Conservation (phyloP, 805 yeast species). For the Saccharomycopsis capsularis region DNA sequence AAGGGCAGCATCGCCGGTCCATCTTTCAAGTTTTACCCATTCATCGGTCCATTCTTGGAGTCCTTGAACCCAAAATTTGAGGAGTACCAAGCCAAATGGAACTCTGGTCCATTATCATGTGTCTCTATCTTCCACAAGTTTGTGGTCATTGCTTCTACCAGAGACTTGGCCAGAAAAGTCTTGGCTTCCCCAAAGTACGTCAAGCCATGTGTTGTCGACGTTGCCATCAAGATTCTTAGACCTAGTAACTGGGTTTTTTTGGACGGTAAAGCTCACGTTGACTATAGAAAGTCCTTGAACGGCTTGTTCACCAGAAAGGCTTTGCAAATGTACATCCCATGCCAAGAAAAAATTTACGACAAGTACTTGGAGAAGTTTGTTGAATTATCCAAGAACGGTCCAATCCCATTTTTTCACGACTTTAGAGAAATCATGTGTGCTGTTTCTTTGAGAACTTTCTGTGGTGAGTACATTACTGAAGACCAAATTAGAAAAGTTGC, state of each 20-base stretch:
- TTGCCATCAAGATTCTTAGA: constrained; percentile 86
- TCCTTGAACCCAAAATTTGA: constrained; percentile 93
- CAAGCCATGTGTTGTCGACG: constrained; percentile 97
- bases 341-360: constrained; percentile 80
- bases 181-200: constrained; percentile 80
- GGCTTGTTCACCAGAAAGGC: constrained; percentile 85
- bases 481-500: constrained; percentile 84
- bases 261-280: constrained; percentile 93
- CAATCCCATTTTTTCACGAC: constrained; percentile 78
- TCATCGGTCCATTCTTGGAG: constrained; percentile 94
- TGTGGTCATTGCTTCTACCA: constrained; percentile 84
- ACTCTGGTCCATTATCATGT: constrained; percentile 88
- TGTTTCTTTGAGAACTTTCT: constrained; percentile 82
- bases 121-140: constrained; percentile 97
- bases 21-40: constrained; percentile 78
- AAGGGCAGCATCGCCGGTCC: constrained; percentile 95
- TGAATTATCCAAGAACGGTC: constrained; percentile 51
- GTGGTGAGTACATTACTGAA: constrained; percentile 91
- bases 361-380: constrained; percentile 64
- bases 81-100: constrained; percentile 90
- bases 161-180: constrained; percentile 84
- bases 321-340: constrained; percentile 75
- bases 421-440: constrained; percentile 97
- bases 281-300: constrained; percentile 85
- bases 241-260: constrained; percentile 97